Evolutionary conservation across 2,329 filamentous ascomycete species (phyloP).

Genomic region (Colletotrichum neosansevieriae): DNA sequence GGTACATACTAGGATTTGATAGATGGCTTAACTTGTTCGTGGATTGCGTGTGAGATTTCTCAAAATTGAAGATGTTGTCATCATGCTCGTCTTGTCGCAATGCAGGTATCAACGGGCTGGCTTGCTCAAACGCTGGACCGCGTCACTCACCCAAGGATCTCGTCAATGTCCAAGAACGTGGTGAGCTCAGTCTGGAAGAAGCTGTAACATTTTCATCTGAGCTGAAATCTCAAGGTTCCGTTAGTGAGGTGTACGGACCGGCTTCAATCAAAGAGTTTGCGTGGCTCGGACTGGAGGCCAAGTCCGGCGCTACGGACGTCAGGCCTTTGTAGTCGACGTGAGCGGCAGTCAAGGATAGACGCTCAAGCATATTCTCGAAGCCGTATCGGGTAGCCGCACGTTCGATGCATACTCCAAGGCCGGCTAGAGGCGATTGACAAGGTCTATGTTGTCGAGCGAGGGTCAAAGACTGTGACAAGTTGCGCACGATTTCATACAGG

Average conservation of each 20-base stretch:
- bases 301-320: background rate
- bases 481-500: conserved; percentile 45
- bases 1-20: conserved; percentile 43
- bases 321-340: conserved; percentile 48
- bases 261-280: conserved; percentile 43
- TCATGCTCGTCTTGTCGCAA: conserved; percentile 9
- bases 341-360: conserved; percentile 46
- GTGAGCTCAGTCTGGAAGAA: background rate
- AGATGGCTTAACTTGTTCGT: conserved; percentile 17
- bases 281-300: conserved; percentile 43
- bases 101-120: background rate
- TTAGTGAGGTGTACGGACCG: conserved; percentile 35
- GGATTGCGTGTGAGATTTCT: no score
- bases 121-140: conserved; percentile 4
- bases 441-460: conserved; percentile 35
- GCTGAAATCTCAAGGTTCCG: conserved; percentile 6
- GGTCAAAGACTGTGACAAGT: conserved; percentile 42
- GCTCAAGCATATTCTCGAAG: conserved; percentile 44
- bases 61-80: background rate
- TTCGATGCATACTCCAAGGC: conserved; percentile 49
- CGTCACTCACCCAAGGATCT: conserved; percentile 12
- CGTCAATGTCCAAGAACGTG: conserved; percentile 2
- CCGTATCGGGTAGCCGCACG: conserved; percentile 42
- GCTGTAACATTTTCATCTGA: background rate
- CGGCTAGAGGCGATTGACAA: conserved; percentile 45